Evolutionary conservation across 129 eudicot species (phyloP).

Genomic region (Artemisia tridentata): DNA sequence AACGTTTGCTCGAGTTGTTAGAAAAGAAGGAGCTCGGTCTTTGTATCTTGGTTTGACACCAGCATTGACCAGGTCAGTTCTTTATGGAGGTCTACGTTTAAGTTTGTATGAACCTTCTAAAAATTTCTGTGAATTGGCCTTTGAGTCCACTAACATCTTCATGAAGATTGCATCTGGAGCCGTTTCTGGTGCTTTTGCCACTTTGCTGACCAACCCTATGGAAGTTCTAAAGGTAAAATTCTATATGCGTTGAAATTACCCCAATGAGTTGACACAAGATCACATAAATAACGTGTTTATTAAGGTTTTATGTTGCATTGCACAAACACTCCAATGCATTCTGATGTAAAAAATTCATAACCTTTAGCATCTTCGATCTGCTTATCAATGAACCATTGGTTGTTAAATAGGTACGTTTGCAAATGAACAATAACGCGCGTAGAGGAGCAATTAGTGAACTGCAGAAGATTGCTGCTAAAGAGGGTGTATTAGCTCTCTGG

Average conservation of each 20-base stretch:
- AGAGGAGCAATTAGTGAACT: slow-evolving; percentile 64
- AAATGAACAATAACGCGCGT: slow-evolving; percentile 53
- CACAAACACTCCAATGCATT: slow-evolving; percentile 8
- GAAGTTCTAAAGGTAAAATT: slow-evolving; percentile 80
- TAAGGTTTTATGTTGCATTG: background rate
- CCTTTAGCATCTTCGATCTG: background rate
- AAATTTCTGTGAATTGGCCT: slow-evolving; percentile 87
- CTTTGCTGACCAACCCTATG: slow-evolving; percentile 87
- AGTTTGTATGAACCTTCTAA: slow-evolving; percentile 98
- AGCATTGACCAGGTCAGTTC: slow-evolving; percentile 98
- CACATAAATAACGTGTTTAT: background rate
- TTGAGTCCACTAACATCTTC: slow-evolving; percentile 96
- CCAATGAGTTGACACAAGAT: background rate
- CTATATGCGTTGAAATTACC: background rate
- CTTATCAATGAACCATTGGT: slow-evolving; percentile 8
- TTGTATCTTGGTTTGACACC: slow-evolving; percentile 89
- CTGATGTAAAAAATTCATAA: background rate
- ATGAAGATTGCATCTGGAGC: slow-evolving; percentile 97
- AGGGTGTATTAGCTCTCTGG: slow-evolving; percentile 89
- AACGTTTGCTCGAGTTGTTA: slow-evolving; percentile 55
- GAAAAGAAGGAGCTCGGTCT: slow-evolving; percentile 70
- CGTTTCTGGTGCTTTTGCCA: slow-evolving; percentile 91
- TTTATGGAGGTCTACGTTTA: slow-evolving; percentile 99
- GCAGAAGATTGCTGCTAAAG: slow-evolving; percentile 58
- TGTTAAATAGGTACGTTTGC: slow-evolving; percentile 68